Evolutionary conservation across 371 early-diverging fungal genomes (phyloP), one percentile per base, ranked within the genome.

Genomic region (Umbelopsis sp.): DNA sequence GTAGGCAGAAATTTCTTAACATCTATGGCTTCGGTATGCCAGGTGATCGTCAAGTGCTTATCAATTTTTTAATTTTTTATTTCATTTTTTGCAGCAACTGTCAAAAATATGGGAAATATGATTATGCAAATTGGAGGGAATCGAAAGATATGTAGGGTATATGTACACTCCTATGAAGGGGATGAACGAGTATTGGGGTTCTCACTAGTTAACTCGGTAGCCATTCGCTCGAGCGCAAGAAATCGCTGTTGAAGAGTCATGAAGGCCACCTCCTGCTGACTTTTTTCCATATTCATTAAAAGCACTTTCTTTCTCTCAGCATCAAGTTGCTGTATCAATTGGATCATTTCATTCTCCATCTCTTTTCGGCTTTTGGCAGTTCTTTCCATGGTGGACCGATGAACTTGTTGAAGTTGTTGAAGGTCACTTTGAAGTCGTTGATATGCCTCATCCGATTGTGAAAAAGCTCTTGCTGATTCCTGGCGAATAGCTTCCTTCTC

Each of bases 261-360:
- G 5, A 57, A 29, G 12, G 32, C 29, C 12, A 35, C 3, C 0
- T 35, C 35, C 14, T 35, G 57, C 7, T 57, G 32, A 11, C 3
- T 4, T n/a, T 57, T 57, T 16, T 57, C 57, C 29, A 5, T 35
- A n/a, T 32, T 35, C 57, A 57, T 1, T 14, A 6, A 12, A 12
- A 35, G 10, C 1, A 57, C 57, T 57, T 57, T 57, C 14, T 29
- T 24, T 16, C 57, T 37, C 57, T 57, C 57, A 1, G 29, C n/a
- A 10, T 57, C 57, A 57, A 57, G 57, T 9, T 57, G 35, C 9
- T 29, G 18, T 8, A 35, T 8, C 35, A 57, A 4, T 35, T 35
- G 32, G n/a, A 57, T 5, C 57, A 57, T 57, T 35, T 57, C 57
- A 18, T 35, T 35, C 35, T 57, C 57, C 57, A 57, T 57, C 29